Evolutionary conservation across 2,329 filamentous ascomycete genomes (phyloP).

Genomic region (Macrophomina pseudophaseolina): DNA sequence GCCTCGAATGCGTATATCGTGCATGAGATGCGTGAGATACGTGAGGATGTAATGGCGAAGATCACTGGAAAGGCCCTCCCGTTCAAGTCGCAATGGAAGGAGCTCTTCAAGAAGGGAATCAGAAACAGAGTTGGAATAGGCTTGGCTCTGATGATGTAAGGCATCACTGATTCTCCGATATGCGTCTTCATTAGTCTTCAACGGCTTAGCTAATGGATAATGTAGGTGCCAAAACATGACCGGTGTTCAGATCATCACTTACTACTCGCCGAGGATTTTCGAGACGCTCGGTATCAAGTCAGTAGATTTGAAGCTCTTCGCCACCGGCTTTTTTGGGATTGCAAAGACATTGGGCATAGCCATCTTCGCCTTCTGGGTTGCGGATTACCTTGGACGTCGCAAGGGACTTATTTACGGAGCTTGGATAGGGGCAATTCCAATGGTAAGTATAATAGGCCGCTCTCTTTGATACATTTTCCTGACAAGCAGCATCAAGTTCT

Average conservation of each 20-base stretch:
- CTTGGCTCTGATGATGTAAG: constrained; percentile 46
- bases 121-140: constrained; percentile 47
- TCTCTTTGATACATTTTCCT: neutral
- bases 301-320: constrained; percentile 49
- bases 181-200: neutral
- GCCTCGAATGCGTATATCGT: constrained; percentile 50
- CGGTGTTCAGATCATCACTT: constrained; percentile 43
- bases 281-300: constrained; percentile 53
- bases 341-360: neutral
- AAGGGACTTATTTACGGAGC: constrained; percentile 55
- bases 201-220: neutral
- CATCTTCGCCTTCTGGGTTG: constrained; percentile 37
- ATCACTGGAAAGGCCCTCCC: constrained; percentile 36
- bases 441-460: constrained; percentile 32
- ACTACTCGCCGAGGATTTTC: constrained; percentile 46
- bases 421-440: constrained; percentile 53
- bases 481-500: constrained; percentile 38
- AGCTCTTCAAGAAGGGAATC: constrained; percentile 46
- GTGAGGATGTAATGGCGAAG: constrained; percentile 41
- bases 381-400: constrained; percentile 48
- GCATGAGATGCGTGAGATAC: constrained; percentile 57
- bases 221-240: neutral
- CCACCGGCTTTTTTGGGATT: constrained; percentile 59
- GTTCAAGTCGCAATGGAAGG: constrained; percentile 40
- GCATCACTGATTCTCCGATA: constrained; percentile 38